These are phyloP conservation scores for Lagerstroemia speciosa DNA, from an alignment of 345 rosid species.

Conservation along the genomic window DNA sequence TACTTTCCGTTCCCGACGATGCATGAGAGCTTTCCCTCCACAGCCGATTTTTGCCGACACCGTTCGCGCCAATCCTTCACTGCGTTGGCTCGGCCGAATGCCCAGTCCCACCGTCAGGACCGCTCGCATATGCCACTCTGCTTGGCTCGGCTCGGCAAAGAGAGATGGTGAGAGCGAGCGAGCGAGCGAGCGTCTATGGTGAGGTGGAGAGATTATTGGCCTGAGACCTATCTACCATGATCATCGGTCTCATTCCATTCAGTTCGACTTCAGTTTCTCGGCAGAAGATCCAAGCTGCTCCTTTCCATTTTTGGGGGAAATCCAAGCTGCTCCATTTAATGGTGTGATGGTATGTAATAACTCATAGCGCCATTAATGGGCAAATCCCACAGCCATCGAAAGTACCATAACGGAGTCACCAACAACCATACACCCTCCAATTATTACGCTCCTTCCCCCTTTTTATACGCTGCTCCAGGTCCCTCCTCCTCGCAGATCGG, in stretches of 20 bases:
- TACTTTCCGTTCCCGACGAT: neutral
- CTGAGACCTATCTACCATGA: no score
- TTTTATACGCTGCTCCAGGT: slow-evolving; percentile 3
- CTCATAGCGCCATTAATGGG: slow-evolving; percentile 23
- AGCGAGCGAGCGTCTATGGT: no score
- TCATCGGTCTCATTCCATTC: no score
- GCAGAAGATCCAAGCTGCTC: no score
- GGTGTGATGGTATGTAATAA: no score
- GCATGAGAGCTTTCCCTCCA: neutral
- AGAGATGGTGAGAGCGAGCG: no score
- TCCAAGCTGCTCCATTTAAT: no score
- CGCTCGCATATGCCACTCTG: no score
- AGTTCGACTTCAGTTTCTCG: no score
- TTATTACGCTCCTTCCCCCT: slow-evolving; percentile 8
- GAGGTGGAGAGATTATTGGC: no score
- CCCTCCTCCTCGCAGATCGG: slow-evolving; percentile 7
- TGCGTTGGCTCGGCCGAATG: neutral
- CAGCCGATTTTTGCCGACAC: neutral
- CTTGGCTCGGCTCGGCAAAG: no score
- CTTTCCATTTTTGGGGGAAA: no score
- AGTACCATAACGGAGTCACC: slow-evolving; percentile 24
- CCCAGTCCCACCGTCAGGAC: neutral
- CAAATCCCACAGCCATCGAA: slow-evolving; percentile 24
- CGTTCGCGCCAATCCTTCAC: neutral
- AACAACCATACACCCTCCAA: slow-evolving; percentile 13